Percentiles rank a stretch among this genome's conserved stretches.
phyloP scores from a whole-genome alignment of 1,139 yeast genomes.

The Blastobotrys malaysiensis region DNA sequence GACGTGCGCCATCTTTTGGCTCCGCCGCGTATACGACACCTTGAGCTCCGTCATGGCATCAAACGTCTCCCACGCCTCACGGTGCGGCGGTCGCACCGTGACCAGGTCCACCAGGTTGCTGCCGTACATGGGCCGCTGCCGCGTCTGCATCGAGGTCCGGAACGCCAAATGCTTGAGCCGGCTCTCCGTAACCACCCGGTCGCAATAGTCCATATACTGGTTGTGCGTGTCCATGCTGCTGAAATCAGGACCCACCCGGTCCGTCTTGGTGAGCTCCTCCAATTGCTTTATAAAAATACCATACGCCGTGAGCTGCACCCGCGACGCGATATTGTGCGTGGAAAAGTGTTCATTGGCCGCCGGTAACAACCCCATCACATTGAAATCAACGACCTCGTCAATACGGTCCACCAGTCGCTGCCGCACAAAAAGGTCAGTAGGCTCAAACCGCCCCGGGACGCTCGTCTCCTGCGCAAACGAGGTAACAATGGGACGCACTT shows the following conservation, averaged over 20 bases:
- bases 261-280: conserved; percentile 16
- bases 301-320: conserved; percentile 45
- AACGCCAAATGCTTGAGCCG: conserved; percentile 55
- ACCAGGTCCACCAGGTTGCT: conserved; percentile 15
- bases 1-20: conserved; percentile 41
- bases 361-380: conserved; percentile 58
- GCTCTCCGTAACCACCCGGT: conserved; percentile 42
- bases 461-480: conserved; percentile 72
- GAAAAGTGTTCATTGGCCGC: conserved; percentile 45
- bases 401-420: conserved; percentile 35
- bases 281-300: conserved; percentile 26
- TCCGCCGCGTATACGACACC: conserved; percentile 41
- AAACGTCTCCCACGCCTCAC: conserved; percentile 22
- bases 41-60: conserved; percentile 34
- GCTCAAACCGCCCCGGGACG: conserved; percentile 48
- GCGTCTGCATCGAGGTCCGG: conserved; percentile 43
- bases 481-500: conserved; percentile 90
- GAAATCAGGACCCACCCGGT: conserved; percentile 40
- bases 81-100: conserved; percentile 4
- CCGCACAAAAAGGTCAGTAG: conserved; percentile 42
- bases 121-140: conserved; percentile 34
- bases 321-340: conserved; percentile 46
- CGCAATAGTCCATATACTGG: conserved; percentile 43
- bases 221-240: conserved; percentile 58
- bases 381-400: conserved; percentile 40